Evolutionary conservation across 192 early-diverging fungal species (phyloP).

Genomic region (Umbelopsis sp.): DNA sequence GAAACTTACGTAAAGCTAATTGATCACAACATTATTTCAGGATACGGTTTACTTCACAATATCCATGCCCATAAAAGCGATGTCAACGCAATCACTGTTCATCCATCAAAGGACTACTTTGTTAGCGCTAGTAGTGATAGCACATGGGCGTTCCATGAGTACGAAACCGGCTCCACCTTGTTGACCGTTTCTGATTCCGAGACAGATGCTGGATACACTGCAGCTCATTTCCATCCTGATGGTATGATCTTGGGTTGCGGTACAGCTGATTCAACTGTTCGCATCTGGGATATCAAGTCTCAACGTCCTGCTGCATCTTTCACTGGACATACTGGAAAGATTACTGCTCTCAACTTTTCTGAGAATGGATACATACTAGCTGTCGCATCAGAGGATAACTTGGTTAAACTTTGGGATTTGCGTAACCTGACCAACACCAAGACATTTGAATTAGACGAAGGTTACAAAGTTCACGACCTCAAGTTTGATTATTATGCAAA

Average conservation of each 20-base stretch:
- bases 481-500: constrained; percentile 85
- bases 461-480: constrained; percentile 58
- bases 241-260: constrained; percentile 86
- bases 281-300: constrained; percentile 85
- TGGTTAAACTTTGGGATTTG: constrained; percentile 93
- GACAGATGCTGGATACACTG: constrained; percentile 56
- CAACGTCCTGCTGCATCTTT: constrained; percentile 69
- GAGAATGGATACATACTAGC: constrained; percentile 96
- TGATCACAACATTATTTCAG: constrained; percentile 1
- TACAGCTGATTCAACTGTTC: constrained; percentile 67
- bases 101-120: constrained; percentile 83
- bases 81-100: constrained; percentile 74
- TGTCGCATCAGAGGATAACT: constrained; percentile 66
- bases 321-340: constrained; percentile 59
- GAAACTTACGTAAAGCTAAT: constrained; percentile 28
- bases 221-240: constrained; percentile 88
- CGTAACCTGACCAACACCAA: constrained; percentile 79
- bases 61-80: constrained; percentile 72
- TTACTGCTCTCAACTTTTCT: constrained; percentile 81
- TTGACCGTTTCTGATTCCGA: constrained; percentile 43
- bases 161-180: constrained; percentile 63
- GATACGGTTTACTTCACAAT: constrained; percentile 50
- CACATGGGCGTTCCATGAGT: constrained; percentile 81
- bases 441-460: constrained; percentile 62
- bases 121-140: constrained; percentile 74